Conservation (phyloP, 2,329 filamentous ascomycete genomes). For the Colletotrichum sp. region DNA sequence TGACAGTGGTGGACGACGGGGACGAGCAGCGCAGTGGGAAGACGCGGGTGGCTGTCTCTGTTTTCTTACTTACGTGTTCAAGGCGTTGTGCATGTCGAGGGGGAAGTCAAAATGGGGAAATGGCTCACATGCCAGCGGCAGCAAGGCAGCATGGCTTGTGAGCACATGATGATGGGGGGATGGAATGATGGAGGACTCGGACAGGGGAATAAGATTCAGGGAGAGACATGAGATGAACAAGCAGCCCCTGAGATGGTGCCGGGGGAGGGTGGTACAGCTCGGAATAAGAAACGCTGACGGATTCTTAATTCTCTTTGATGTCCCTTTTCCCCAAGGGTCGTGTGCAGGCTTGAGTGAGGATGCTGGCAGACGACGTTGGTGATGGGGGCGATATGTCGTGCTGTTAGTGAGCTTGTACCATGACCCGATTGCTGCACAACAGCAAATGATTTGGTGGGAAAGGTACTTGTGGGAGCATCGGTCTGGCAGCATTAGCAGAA, state of each 20-base stretch:
- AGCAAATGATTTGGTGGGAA: neutral
- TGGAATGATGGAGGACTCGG: neutral
- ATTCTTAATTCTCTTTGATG: neutral
- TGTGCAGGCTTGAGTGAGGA: neutral
- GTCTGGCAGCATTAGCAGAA: neutral
- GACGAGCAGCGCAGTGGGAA: neutral
- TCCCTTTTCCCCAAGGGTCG: neutral
- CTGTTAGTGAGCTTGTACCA: neutral
- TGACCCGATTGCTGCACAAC: accelerated
- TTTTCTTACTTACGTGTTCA: neutral
- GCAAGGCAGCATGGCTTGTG: neutral
- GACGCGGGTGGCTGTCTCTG: neutral
- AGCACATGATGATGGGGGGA: neutral
- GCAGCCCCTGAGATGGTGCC: neutral
- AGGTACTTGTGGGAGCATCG: neutral
- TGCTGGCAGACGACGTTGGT: neutral
- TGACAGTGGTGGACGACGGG: neutral
- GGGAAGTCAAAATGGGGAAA: neutral
- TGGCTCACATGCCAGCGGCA: neutral
- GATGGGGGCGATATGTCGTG: neutral
- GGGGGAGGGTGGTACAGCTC: neutral
- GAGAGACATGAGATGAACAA: conserved; percentile 11
- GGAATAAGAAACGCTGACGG: neutral
- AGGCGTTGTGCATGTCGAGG: neutral
- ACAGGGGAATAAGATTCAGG: neutral